phyloP scores from a whole-genome alignment of 805 yeast genomes.

The Candida ipomoeae region DNA sequence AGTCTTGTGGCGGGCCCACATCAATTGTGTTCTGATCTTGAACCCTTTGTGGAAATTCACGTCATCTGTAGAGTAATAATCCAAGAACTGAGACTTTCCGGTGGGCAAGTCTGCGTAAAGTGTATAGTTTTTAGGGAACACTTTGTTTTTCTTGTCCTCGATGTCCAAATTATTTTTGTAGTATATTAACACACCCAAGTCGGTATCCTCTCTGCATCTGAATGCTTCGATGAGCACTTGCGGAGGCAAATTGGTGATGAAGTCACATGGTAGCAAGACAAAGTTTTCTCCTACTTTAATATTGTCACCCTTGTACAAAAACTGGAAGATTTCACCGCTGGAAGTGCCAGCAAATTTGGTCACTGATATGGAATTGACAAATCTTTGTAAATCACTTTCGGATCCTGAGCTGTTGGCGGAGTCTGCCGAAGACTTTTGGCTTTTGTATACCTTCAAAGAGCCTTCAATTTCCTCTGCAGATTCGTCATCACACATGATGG shows the following conservation, averaged over 20 bases:
- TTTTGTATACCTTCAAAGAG: slow-evolving; percentile 47
- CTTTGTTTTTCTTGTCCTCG: slow-evolving; percentile 63
- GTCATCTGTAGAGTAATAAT: slow-evolving; percentile 63
- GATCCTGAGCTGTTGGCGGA: slow-evolving; percentile 14
- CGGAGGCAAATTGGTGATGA: slow-evolving; percentile 88
- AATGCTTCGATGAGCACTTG: slow-evolving; percentile 81
- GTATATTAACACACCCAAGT: slow-evolving; percentile 71
- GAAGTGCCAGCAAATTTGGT: slow-evolving; percentile 21
- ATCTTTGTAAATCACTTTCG: slow-evolving; percentile 15
- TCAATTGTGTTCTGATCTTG: slow-evolving; percentile 76
- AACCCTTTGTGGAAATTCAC: slow-evolving; percentile 70
- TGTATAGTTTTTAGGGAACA: slow-evolving; percentile 63
- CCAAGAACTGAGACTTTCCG: slow-evolving; percentile 55
- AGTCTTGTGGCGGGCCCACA: slow-evolving; percentile 82
- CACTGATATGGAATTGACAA: slow-evolving; percentile 22
- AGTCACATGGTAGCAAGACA: slow-evolving; percentile 90
- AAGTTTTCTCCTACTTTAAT: slow-evolving; percentile 41
- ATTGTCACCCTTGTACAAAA: slow-evolving; percentile 39
- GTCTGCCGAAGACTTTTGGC: slow-evolving; percentile 25
- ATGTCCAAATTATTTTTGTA: slow-evolving; percentile 72
- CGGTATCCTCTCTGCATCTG: slow-evolving; percentile 62
- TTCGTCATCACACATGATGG: slow-evolving; percentile 54
- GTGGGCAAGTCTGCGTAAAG: slow-evolving; percentile 49
- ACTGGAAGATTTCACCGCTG: slow-evolving; percentile 62
- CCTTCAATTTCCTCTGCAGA: slow-evolving; percentile 44